Base-by-base conservation (phyloP, 73 alveolate genomes). In the Tetrahymena elliotti region DNA sequence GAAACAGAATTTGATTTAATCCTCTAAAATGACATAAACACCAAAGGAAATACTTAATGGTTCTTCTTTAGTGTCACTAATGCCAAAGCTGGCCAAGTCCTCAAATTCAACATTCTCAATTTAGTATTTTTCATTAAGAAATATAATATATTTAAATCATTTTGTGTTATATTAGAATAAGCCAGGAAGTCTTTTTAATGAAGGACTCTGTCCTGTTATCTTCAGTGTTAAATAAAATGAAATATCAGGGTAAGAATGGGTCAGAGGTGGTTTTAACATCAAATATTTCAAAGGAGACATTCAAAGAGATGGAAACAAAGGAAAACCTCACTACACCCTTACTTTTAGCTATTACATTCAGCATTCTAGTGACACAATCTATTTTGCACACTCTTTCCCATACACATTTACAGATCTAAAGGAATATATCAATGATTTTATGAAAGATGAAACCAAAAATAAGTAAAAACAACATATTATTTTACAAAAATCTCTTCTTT, bases 361-460 rank as follows among this genome's bases (percentile, higher is more conserved):
- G 20, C 95, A 97, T 93, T 95, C 94, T 34, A 82, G 93, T 84
- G 99, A 97, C 93, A 95, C 97, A 83, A 96, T 98, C 84, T 98
- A 98, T 96, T 98, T 98, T 84, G 98, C 99, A 8, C 99, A 98
- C 94, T 99, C 99, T 92, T 98, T 97, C 95, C 99, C 99, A 27
- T 99, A 99, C 95, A 98, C 99, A 0, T 99, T 98, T 94, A 84
- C 99, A 20, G 98, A 97, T 47, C 93, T 98, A 94, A 95, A 84
- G 47, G 96, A 96, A 40, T 94, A 68, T 33, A 34, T 94, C 15
- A 94, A 94, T 41, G 68, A 36, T 0, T 84, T 94, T 39, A 40
- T 94, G 38, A 35, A 27, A 13, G 93, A 94, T 47, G 95, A 93
- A 36, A 94, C 53, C 13, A 83, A 84, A 38, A 94, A 84, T 94